These are phyloP conservation scores for Alloteropsis angusta DNA, from an alignment of 202 grass and related monocot genomes.

Conservation along the genomic window DNA sequence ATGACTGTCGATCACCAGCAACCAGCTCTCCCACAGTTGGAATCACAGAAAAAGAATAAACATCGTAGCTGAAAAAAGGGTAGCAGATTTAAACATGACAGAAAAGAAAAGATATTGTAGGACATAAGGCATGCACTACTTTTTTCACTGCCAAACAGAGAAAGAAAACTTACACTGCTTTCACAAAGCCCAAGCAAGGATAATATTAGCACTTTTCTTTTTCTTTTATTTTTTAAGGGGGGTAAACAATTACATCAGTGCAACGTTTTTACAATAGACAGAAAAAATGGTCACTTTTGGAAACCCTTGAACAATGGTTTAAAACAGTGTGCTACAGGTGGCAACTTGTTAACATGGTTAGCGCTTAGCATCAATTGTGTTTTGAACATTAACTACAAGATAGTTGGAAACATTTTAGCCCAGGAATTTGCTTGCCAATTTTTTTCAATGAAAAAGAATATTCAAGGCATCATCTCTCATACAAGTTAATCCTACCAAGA, in stretches of 20 bases:
- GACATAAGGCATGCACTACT: background rate
- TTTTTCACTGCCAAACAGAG: background rate
- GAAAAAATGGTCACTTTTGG: background rate
- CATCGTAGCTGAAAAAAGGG: slow-evolving; percentile 47
- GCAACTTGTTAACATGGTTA: background rate
- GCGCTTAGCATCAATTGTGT: background rate
- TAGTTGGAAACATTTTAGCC: background rate
- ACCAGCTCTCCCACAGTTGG: slow-evolving; percentile 81
- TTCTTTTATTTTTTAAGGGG: background rate
- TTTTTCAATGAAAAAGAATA: background rate
- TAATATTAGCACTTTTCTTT: background rate
- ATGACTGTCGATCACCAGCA: slow-evolving; percentile 71
- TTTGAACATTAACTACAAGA: background rate
- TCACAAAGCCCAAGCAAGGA: background rate
- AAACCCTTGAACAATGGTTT: background rate
- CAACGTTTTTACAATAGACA: background rate
- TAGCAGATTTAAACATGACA: background rate
- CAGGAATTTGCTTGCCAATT: background rate
- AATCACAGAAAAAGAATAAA: slow-evolving; percentile 91
- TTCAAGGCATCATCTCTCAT: background rate
- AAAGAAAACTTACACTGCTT: background rate
- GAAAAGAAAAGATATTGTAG: background rate
- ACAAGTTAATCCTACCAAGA: background rate
- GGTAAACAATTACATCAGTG: background rate
- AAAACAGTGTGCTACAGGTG: background rate